Base-by-base conservation (phyloP, 2,329 filamentous ascomycete species). In the Ploettnerulaceae sp. region DNA sequence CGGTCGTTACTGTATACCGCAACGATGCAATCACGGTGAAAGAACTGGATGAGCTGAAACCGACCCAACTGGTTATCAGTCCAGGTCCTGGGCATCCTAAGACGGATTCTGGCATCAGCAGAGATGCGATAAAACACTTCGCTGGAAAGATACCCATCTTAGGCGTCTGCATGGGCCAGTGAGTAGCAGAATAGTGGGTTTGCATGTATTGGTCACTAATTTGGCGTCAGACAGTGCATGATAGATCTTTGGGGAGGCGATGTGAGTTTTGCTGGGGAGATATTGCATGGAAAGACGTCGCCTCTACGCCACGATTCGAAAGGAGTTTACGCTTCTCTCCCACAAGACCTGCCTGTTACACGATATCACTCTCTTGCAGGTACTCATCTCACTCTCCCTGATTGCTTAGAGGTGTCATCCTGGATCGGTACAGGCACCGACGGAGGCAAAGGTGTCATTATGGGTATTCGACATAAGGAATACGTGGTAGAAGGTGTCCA, bases 161-260 rank as follows among this genome's bases (percentile, higher is more conserved):
- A 42, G 93, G 93, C n/a, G 93, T 98, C 22, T 98, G 93, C 64
- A 97, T 98, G 91, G 93, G 93, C 58, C 84, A 96, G 82, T 86
- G 67, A 74, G 82, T 77, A 39, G 50, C 31, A 31, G 18, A 25
- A 36, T 14, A 24, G 14, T n/a, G n/a, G 34, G 40, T 4, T 31
- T 25, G 8, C 36, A 29, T 32, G 5, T 35, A n/a, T 24, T 25
- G 34, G 20, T 36, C 35, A 45, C 55, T 57, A 20, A 57, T 32
- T 24, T 28, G 12, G 44, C 17, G 25, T n/a, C 57, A 86, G 82
- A 57, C 93, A 98, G 73, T 98, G 93, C 68, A 97, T 98, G 56
- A 91, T 94, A 64, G 86, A 93, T 45, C 83, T 89, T 24, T 97
- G 94, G 62, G 93, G 93, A 37, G 93, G 93, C 51, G 82, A 86